These are phyloP conservation scores for Lepiota venenata DNA, from an alignment of 768 basidiomycete genomes.

Conservation along the genomic window DNA sequence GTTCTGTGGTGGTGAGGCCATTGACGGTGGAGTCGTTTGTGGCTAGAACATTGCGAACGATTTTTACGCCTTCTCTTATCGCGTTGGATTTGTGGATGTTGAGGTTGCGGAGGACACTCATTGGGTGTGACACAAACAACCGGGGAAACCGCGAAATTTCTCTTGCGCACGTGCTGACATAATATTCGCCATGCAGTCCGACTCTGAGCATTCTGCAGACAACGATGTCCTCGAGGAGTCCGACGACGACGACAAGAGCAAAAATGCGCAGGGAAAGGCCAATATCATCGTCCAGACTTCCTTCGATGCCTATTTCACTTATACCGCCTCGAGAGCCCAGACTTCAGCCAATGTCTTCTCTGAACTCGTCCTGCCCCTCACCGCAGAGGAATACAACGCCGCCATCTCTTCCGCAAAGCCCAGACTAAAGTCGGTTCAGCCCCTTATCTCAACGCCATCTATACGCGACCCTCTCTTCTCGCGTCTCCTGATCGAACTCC, in stretches of 20 bases:
- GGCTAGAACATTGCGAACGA: conserved; percentile 16
- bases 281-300: conserved; percentile 56
- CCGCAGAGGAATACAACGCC: conserved; percentile 55
- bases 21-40: conserved; percentile 15
- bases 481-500: conserved; percentile 68
- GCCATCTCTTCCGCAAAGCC: conserved; percentile 31
- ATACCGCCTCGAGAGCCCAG: conserved; percentile 54
- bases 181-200: background rate
- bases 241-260: conserved; percentile 16
- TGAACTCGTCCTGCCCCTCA: conserved; percentile 64
- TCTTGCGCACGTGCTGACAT: background rate
- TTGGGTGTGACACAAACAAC: too few species aligned
- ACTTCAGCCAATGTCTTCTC: conserved; percentile 85
- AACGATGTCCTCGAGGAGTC: conserved; percentile 13
- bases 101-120: background rate
- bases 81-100: background rate
- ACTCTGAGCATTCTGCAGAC: conserved; percentile 12
- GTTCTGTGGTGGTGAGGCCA: conserved; percentile 33
- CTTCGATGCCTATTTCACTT: conserved; percentile 85
- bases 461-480: conserved; percentile 42
- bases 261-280: conserved; percentile 19
- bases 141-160: too few species aligned
- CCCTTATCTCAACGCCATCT: conserved; percentile 28
- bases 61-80: background rate
- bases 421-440: conserved; percentile 28